phyloP scores from a whole-genome alignment of 371 early-diverging fungal species.

The Apophysomyces sp. region DNA sequence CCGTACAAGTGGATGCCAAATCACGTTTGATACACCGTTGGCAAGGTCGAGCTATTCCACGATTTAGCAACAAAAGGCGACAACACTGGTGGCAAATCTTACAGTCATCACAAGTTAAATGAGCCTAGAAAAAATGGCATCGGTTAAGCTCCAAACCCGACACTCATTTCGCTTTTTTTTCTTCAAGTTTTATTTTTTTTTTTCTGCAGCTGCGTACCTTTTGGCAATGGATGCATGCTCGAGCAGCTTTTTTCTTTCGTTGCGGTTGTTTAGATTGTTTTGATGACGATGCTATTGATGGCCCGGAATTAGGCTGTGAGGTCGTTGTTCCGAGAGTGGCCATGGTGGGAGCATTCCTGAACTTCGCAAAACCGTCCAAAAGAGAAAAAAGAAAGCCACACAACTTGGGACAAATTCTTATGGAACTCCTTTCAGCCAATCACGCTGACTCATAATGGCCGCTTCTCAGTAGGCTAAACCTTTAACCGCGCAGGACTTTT shows the following conservation, averaged over 20 bases:
- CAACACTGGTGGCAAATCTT: slow-evolving; percentile 2
- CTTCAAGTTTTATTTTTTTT: neutral
- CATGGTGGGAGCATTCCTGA: slow-evolving; percentile 1
- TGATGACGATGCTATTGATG: neutral
- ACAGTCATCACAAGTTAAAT: slow-evolving; percentile 40
- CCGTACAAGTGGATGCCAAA: slow-evolving; percentile 30
- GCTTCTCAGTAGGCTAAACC: neutral
- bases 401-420: neutral
- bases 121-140: slow-evolving; percentile 19
- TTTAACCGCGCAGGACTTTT: neutral
- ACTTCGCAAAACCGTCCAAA: neutral
- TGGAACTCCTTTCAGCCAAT: neutral
- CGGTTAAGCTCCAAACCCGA: slow-evolving; percentile 2
- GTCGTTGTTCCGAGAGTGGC: slow-evolving; percentile 3
- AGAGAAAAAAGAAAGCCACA: neutral
- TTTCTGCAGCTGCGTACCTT: slow-evolving; percentile 15
- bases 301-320: slow-evolving; percentile 2
- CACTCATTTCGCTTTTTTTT: neutral
- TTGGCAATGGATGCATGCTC: slow-evolving; percentile 35
- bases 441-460: neutral
- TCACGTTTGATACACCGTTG: slow-evolving; percentile 40
- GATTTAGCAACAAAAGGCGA: neutral
- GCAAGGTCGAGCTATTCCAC: slow-evolving; percentile 30
- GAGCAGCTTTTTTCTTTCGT: slow-evolving; percentile 30
- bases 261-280: slow-evolving; percentile 9